Percentiles rank a stretch among this genome's conserved stretches.
Conservation (phyloP, 148 eudicot genomes). For the Dianthus caryophyllus region DNA sequence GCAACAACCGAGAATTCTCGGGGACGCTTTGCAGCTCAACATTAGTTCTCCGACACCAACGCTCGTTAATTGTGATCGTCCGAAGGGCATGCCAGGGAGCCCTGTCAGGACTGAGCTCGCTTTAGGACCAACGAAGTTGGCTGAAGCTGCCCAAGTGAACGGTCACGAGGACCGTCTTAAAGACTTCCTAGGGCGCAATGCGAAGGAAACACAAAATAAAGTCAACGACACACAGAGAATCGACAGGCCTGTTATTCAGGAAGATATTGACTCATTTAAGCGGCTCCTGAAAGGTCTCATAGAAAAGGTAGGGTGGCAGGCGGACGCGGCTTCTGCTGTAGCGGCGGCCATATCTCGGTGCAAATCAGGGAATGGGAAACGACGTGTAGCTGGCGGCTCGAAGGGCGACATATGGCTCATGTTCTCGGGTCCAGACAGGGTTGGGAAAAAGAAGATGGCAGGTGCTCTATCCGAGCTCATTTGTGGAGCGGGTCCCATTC, state of each 20-base stretch:
- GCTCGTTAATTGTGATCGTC: conserved; percentile 20
- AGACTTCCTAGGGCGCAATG: conserved; percentile 59
- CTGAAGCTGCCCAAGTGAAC: conserved; percentile 23
- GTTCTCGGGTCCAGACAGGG: conserved; percentile 76
- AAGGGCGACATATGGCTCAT: conserved; percentile 83
- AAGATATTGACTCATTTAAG: conserved; percentile 75
- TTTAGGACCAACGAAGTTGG: conserved; percentile 47
- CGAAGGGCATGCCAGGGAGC: conserved; percentile 45
- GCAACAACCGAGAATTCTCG: conserved; percentile 38
- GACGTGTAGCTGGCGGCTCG: conserved; percentile 48
- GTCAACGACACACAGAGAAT: conserved; percentile 23
- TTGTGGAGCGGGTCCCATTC: conserved; percentile 43
- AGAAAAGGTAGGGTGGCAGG: conserved; percentile 93
- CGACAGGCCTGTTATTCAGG: conserved; percentile 36
- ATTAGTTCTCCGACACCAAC: conserved; percentile 24
- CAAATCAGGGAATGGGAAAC: conserved; percentile 52
- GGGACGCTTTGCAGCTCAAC: conserved; percentile 43
- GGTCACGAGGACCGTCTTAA: conserved; percentile 29
- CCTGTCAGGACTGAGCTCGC: conserved; percentile 85
- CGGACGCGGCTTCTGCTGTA: conserved; percentile 72
- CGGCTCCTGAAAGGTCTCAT: conserved; percentile 72
- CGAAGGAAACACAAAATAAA: conserved; percentile 48
- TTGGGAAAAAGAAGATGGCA: conserved; percentile 88
- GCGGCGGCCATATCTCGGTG: conserved; percentile 65
- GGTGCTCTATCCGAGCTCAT: conserved; percentile 68